Evolutionary conservation across 306 rosid genomes (phyloP).

Genomic region (Prinsepia uniflora): DNA sequence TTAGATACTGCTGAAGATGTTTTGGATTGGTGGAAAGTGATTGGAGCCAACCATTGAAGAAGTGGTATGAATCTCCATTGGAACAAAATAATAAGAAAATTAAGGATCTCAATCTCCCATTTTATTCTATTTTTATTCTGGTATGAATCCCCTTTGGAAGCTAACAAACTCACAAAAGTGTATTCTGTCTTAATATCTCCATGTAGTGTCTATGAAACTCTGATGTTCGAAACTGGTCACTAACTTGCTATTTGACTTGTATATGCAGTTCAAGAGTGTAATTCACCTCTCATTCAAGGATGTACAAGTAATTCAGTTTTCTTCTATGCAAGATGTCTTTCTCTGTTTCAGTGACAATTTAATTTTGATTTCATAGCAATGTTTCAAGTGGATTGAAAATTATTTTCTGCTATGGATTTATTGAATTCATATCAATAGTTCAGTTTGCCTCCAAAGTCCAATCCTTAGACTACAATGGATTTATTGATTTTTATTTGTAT

Average conservation of each 20-base stretch:
- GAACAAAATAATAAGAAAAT: neutral
- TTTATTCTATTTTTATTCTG: neutral
- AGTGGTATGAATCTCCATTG: too few species aligned
- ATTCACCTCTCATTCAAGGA: slow-evolving; percentile 70
- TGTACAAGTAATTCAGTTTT: slow-evolving; percentile 79
- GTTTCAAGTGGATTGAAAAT: neutral
- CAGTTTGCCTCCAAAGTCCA: too few species aligned
- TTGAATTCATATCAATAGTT: too few species aligned
- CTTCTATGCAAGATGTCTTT: slow-evolving; percentile 85
- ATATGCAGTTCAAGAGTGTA: slow-evolving; percentile 53
- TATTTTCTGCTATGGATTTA: too few species aligned
- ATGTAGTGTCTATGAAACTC: neutral
- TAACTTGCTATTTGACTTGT: slow-evolving; percentile 23
- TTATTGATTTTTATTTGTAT: too few species aligned
- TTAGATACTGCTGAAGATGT: too few species aligned
- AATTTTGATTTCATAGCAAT: neutral
- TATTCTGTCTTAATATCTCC: slow-evolving; percentile 17
- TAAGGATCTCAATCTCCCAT: neutral
- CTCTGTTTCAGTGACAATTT: slow-evolving; percentile 53
- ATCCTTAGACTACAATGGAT: too few species aligned
- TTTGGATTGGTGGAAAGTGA: too few species aligned
- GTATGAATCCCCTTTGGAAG: slow-evolving; percentile 2
- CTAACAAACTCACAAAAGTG: slow-evolving; percentile 11
- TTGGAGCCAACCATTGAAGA: too few species aligned
- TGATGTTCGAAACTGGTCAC: neutral